Base-by-base conservation (phyloP, 139 green algal genomes). In the Pseudopediastrum boryanum region DNA sequence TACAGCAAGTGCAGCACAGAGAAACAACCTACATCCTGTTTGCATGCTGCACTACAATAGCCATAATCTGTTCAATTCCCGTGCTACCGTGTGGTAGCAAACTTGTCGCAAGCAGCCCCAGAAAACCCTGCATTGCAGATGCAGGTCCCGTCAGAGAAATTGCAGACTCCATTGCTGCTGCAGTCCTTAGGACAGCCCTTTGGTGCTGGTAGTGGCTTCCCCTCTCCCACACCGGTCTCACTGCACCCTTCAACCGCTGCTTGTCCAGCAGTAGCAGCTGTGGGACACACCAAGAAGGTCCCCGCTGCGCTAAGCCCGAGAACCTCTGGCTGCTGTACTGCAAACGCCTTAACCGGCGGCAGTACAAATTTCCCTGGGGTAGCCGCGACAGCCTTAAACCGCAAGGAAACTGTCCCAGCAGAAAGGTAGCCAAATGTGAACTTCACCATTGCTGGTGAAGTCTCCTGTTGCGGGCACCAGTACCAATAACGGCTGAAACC, bases 241-340 rank as follows among this genome's bases (percentile, higher is more conserved):
- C 12, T 36, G 61, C 75, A 80, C 42, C 27, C 52, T 41, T 6
- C 33, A 42, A 78, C 66, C 0, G 71, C 35, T 7, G 61, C 61
- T 6, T 35, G 35, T 13, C 35, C 52, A 35, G 71, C 44, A 21
- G 71, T 78, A 7, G 36, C 33, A 29, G 71, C 71, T 27, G 2
- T 36, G 2, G 75, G 50, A 63, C 82, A 86, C 36, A 85, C 71
- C 9, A 29, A 41, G 35, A 85, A 85, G 1, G 10, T 43, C 4
- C 79, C 79, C 19, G 80, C 72, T 1, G 70, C 70, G 46, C 72
- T 73, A 23, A 76, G 77, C 8, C 62, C 71, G 67, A 65, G 86
- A 9, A 91, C 59, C 84, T 93, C 87, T 4, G 89, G 85, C 77
- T 93, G 87, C 56, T 83, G 36, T 16, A 86, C 71, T 21, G 82